These are phyloP conservation scores for Tuber umbilicatum DNA, from an alignment of 495 filamentous ascomycete genomes.

Conservation along the genomic window DNA sequence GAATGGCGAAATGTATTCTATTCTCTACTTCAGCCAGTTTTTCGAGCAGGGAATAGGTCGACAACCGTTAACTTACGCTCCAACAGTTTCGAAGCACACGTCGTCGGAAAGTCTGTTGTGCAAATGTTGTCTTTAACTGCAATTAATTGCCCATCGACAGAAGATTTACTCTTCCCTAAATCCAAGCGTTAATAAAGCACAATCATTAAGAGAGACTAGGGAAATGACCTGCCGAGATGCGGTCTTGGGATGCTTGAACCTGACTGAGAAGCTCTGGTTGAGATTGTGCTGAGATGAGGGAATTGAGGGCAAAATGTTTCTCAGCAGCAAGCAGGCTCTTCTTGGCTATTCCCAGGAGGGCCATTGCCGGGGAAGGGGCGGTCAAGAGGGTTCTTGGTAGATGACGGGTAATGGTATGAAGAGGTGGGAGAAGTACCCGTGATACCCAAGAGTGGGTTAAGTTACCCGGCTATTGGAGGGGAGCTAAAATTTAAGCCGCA, in stretches of 20 bases:
- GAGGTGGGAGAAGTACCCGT: background rate
- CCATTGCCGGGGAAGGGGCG: background rate
- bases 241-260: constrained; percentile 9
- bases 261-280: constrained; percentile 18
- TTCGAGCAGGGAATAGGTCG: background rate
- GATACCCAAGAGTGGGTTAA: background rate
- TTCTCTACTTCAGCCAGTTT: background rate
- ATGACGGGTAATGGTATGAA: background rate
- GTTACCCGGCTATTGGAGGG: background rate
- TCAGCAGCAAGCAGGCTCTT: background rate
- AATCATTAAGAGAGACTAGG: background rate
- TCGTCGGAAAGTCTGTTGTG: constrained; percentile 59
- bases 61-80: constrained; percentile 45
- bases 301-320: background rate
- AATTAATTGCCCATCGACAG: constrained; percentile 51
- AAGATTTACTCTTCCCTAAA: constrained; percentile 22
- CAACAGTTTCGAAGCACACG: constrained; percentile 58
- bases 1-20: constrained; percentile 53
- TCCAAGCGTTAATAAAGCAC: background rate
- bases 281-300: constrained; percentile 11
- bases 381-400: background rate
- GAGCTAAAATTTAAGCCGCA: background rate
- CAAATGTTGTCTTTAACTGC: constrained; percentile 72
- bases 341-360: background rate
- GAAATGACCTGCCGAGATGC: constrained; percentile 4